A percentile compares a stretch with the other conserved stretches of the same genome.
Conservation (phyloP, 495 filamentous ascomycete species). For the Cercophora newfieldiana region DNA sequence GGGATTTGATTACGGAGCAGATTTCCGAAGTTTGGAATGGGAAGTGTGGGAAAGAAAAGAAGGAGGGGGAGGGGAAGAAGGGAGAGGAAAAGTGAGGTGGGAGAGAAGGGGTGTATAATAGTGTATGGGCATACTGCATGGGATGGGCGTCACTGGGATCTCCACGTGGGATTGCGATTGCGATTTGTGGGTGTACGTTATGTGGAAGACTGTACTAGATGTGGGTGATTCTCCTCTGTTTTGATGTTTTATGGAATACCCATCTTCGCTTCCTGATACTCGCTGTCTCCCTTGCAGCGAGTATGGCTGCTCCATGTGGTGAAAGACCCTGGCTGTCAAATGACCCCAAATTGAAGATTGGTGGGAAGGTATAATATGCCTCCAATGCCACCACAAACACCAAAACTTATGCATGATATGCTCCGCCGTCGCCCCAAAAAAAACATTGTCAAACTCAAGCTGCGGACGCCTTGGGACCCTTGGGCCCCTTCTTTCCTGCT, state of each 20-base stretch:
- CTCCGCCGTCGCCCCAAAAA: neutral
- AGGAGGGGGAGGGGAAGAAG: neutral
- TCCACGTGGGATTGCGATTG: neutral
- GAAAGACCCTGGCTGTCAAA: too few relatives aligned
- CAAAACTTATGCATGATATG: too few relatives aligned
- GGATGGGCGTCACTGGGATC: neutral
- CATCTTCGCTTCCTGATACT: neutral
- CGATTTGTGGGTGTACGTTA: neutral
- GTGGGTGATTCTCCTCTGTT: neutral
- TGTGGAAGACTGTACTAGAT: neutral
- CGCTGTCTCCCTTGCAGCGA: too few relatives aligned
- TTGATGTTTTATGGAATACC: neutral
- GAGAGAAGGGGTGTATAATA: neutral
- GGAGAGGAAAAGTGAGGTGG: neutral
- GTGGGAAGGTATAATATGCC: neutral
- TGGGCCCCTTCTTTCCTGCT: neutral
- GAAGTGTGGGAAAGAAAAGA: slow-evolving; percentile 21
- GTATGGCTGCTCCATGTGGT: too few relatives aligned
- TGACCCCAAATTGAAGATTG: neutral
- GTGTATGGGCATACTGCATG: neutral
- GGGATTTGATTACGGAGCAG: slow-evolving; percentile 79
- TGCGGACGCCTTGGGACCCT: neutral
- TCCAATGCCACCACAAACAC: neutral
- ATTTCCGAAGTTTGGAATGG: slow-evolving; percentile 73
- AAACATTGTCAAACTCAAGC: neutral